A percentile compares a stretch with the other conserved stretches of the same genome.
Evolutionary conservation across 306 rosid species (phyloP).

Genomic region (Betula pendula): DNA sequence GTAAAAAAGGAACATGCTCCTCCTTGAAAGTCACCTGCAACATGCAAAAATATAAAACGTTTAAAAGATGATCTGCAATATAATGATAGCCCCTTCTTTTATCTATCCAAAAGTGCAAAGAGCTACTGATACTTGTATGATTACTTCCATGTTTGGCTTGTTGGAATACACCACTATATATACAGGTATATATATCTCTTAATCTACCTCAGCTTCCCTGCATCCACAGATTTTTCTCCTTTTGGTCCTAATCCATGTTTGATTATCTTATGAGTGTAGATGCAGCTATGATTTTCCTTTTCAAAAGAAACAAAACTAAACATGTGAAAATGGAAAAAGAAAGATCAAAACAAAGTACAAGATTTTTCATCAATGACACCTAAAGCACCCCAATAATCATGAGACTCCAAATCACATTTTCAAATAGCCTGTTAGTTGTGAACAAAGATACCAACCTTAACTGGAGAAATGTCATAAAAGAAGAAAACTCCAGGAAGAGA

Average conservation of each 20-base stretch:
- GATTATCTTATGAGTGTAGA: neutral
- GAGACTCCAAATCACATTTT: neutral
- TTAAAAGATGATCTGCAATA: constrained; percentile 10
- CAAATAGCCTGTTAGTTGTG: neutral
- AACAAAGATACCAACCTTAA: constrained; percentile 55
- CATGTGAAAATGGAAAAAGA: neutral
- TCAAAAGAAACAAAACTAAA: neutral
- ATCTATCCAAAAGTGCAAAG: neutral
- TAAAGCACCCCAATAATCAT: constrained; percentile 1
- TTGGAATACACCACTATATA: neutral
- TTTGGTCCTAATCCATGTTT: neutral
- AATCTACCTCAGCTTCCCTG: neutral
- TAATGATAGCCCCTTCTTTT: neutral
- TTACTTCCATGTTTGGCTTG: no score
- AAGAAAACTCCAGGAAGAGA: constrained; percentile 78
- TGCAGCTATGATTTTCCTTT: neutral
- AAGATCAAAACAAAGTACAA: neutral
- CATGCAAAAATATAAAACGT: constrained; percentile 19
- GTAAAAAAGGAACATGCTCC: constrained; percentile 73
- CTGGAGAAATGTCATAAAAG: constrained; percentile 80
- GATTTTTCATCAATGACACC: neutral
- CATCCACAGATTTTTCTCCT: neutral
- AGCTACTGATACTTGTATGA: neutral
- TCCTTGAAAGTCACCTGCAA: constrained; percentile 81
- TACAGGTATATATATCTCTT: neutral